These are phyloP conservation scores for Moniliella sp. DNA, from an alignment of 1,284 basidiomycete species.

Conservation along the genomic window DNA sequence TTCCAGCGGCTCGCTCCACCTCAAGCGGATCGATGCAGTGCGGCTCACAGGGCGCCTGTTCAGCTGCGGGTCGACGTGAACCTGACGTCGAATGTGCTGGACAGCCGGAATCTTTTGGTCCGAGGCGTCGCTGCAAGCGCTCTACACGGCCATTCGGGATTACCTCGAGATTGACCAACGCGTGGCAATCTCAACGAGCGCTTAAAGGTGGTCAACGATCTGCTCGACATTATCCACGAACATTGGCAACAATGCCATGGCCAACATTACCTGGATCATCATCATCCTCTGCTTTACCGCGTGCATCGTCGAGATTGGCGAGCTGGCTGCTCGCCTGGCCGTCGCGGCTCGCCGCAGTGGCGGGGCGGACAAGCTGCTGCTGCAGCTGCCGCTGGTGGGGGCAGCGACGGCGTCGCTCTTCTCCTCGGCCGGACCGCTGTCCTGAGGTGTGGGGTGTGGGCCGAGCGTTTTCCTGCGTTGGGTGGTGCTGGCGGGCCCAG, in stretches of 20 bases:
- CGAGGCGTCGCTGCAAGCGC: conserved; percentile 63
- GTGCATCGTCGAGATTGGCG: no score
- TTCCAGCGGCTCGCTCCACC: conserved; percentile 50
- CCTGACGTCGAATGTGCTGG: conserved; percentile 69
- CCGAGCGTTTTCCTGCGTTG: no score
- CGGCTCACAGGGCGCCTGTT: conserved; percentile 70
- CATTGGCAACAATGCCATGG: conserved; percentile 66
- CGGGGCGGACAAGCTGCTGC: no score
- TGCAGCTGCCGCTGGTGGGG: no score
- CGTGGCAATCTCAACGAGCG: conserved; percentile 75
- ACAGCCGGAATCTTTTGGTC: conserved; percentile 90
- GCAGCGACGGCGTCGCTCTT: no score
- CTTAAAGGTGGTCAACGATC: conserved; percentile 55
- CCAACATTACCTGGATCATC: no score
- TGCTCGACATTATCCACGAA: conserved; percentile 57
- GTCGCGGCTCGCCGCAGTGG: no score
- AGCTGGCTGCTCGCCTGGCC: no score
- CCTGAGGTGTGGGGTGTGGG: no score
- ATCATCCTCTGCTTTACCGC: no score
- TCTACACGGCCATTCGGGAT: conserved; percentile 79
- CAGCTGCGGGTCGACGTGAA: conserved; percentile 71
- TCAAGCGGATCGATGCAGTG: conserved; percentile 61
- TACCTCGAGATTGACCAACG: conserved; percentile 77
- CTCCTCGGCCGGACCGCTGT: no score
- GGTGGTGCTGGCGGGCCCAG: no score